phyloP scores from a whole-genome alignment of 495 filamentous ascomycete genomes.

The Penicillium alfredii region DNA sequence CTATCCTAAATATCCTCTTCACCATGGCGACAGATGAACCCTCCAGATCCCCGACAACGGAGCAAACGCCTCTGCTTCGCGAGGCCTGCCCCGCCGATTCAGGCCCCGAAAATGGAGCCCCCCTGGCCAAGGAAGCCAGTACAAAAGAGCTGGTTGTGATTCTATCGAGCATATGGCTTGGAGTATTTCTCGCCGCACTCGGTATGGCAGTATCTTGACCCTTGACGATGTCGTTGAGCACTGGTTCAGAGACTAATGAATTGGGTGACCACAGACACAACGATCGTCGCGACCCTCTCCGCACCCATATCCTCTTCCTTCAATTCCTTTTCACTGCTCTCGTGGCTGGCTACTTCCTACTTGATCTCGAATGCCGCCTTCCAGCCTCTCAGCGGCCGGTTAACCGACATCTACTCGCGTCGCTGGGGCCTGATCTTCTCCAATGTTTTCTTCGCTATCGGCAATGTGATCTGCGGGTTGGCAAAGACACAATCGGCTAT shows the following conservation, averaged over 20 bases:
- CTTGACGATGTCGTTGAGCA: too few relatives aligned
- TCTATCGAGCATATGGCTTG: conserved; percentile 56
- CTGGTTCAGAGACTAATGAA: conserved; percentile 4
- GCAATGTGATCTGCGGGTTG: conserved; percentile 82
- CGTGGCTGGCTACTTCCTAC: conserved; percentile 88
- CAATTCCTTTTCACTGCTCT: conserved; percentile 72
- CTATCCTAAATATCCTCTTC: too few relatives aligned
- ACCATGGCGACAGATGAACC: conserved; percentile 19
- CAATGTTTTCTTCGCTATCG: conserved; percentile 71
- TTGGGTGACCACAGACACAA: conserved; percentile 48
- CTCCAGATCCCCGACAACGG: conserved; percentile 21
- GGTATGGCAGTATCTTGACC: too few relatives aligned
- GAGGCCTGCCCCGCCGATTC: conserved; percentile 15
- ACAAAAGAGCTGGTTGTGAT: conserved; percentile 40
- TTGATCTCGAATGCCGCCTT: conserved; percentile 85
- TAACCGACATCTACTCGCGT: conserved; percentile 86
- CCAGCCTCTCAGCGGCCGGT: conserved; percentile 75
- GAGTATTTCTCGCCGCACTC: conserved; percentile 77
- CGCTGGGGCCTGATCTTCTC: conserved; percentile 71
- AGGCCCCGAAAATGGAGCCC: conserved; percentile 14
- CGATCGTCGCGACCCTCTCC: conserved; percentile 79
- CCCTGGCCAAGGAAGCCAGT: conserved; percentile 32
- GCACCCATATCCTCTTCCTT: conserved; percentile 84
- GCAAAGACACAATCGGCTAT: conserved; percentile 64
- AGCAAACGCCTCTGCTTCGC: conserved; percentile 38